Conservation (phyloP, 768 basidiomycete genomes). For the Daedalea quercina region DNA sequence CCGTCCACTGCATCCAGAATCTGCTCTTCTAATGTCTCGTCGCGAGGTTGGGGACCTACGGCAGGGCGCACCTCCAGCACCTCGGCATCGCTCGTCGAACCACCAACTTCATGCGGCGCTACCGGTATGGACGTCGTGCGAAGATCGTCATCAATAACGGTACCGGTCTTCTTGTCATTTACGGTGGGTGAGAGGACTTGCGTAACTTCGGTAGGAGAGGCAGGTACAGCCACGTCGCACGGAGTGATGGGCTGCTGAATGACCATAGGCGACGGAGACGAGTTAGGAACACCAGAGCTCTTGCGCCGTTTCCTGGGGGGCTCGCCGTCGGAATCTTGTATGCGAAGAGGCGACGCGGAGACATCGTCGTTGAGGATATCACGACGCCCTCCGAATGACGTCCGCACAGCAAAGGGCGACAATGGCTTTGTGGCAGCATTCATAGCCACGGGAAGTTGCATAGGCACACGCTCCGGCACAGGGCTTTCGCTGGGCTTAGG, state of each 20-base stretch:
- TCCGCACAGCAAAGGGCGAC: background rate
- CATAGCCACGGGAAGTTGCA: background rate
- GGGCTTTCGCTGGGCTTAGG: conserved; percentile 6
- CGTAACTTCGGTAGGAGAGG: too few species aligned
- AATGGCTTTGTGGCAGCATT: background rate
- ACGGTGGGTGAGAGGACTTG: too few species aligned
- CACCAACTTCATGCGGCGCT: background rate
- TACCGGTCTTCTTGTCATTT: background rate
- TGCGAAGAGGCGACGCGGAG: background rate
- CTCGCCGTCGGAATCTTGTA: conserved; percentile 6
- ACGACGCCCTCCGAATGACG: background rate
- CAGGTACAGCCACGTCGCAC: too few species aligned
- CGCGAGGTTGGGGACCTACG: background rate
- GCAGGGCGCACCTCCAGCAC: background rate
- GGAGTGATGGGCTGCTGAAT: too few species aligned
- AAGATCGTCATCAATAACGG: background rate
- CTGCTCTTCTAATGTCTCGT: background rate
- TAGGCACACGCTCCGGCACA: background rate
- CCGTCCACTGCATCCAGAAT: background rate
- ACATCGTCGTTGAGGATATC: background rate
- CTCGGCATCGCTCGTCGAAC: background rate
- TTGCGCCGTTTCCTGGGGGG: conserved; percentile 16
- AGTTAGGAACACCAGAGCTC: conserved; percentile 3
- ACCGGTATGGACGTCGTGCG: background rate
- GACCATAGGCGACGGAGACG: too few species aligned